Evolutionary conservation across 2,329 filamentous ascomycete genomes (phyloP), one percentile per base, ranked within the genome.

Genomic region (Diaporthe sp.): DNA sequence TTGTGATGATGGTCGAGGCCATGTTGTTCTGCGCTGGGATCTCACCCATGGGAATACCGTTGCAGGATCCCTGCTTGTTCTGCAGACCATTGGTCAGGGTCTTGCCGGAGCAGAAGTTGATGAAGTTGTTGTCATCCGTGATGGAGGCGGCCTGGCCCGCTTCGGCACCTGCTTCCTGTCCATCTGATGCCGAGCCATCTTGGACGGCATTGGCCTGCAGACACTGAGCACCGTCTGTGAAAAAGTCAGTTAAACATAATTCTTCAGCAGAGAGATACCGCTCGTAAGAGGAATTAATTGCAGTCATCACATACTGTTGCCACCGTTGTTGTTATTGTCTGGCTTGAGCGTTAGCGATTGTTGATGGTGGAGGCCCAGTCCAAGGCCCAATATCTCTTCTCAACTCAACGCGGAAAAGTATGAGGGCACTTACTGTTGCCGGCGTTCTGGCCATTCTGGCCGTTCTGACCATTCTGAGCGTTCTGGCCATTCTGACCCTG

Each of bases 1-100:
- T 88, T 58, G 85, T 78, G 75, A 92, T 86, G 72, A 91, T 84
- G 60, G 86, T 87, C 3, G 90, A 91, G 68, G 92, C 87, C 91
- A 92, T 92, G 70, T 87, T 87, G 78, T 82, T 81, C 60, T 82
- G 82, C n/a, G 86, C 80, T 6, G 91, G 90, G 61, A 92, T 92
- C 74, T 90, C 86, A 75, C 91, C 91, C 90, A 92, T 92, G 62
- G 85, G 88, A 78, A 92, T 88, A 81, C 89, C 89, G 81, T 93
- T 93, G 84, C 92, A 93, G 49, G 91, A 93, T 28, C 92, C 92
- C 6, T 79, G 82, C 75, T 85, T 85, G 71, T 88, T 85, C 81
- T 93, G 91, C 39, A 88, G 83, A 79, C 91, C 92, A 79, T 93
- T 91, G 77, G 91, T 93, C 65, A 91, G 81, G 0, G 85, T 88